These are phyloP conservation scores for Begonia masoniana DNA, from an alignment of 306 rosid species.

Conservation along the genomic window DNA sequence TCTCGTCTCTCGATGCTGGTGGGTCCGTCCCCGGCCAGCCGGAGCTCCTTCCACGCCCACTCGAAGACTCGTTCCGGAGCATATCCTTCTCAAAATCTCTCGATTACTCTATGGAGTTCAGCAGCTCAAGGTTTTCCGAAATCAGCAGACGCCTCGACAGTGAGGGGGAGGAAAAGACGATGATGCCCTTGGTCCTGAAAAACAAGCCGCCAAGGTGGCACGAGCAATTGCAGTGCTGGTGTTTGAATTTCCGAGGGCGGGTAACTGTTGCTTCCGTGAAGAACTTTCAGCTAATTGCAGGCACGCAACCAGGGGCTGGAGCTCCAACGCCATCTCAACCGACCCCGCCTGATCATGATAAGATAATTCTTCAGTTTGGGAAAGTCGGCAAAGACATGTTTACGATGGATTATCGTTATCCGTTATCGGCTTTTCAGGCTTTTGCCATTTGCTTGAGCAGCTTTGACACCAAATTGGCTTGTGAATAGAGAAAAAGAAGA, in stretches of 20 bases:
- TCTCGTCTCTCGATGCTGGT: conserved; percentile 69
- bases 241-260: conserved; percentile 91
- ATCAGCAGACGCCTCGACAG: conserved; percentile 1
- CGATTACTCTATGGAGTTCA: conserved; percentile 45
- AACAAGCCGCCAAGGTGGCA: conserved; percentile 99
- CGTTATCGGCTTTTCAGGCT: conserved; percentile 94
- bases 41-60: conserved; percentile 44
- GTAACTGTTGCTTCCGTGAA: conserved; percentile 95
- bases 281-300: conserved; percentile 90
- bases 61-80: conserved; percentile 23
- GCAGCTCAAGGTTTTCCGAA: conserved; percentile 23
- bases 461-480: conserved; percentile 97
- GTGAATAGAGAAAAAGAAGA: conserved; percentile 33
- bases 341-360: conserved; percentile 58
- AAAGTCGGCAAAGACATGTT: conserved; percentile 95
- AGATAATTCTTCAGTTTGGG: conserved; percentile 87
- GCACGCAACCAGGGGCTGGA: conserved; percentile 53
- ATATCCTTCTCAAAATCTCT: conserved; percentile 38
- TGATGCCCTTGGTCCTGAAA: conserved; percentile 36
- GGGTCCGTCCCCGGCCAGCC: conserved; percentile 73
- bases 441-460: conserved; percentile 98
- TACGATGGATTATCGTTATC: conserved; percentile 95
- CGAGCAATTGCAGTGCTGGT: conserved; percentile 97
- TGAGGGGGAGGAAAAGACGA: conserved; percentile 25
- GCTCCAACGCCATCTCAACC: conserved; percentile 16